Conservation (phyloP, 164 flowering plant species). For the Akebia trifoliata region DNA sequence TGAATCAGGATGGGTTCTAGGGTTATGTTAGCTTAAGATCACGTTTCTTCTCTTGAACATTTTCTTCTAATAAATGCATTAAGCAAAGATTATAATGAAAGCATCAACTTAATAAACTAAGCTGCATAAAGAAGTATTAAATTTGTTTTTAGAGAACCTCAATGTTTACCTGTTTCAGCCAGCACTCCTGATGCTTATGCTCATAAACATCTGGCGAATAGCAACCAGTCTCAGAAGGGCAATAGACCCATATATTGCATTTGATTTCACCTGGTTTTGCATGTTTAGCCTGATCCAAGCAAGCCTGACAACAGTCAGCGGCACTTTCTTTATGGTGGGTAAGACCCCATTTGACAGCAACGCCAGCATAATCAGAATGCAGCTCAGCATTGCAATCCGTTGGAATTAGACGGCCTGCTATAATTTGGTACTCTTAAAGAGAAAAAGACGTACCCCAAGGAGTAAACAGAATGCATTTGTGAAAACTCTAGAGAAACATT, state of each 20-base stretch:
- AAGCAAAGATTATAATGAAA: too few species aligned
- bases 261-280: constrained; percentile 74
- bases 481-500: too few species aligned
- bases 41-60: too few species aligned
- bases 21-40: too few species aligned
- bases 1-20: too few species aligned
- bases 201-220: constrained; percentile 91
- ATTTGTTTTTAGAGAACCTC: background rate
- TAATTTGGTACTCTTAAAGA: constrained; percentile 50
- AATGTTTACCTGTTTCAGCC: constrained; percentile 84
- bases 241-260: constrained; percentile 98
- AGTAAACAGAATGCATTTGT: too few species aligned
- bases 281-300: constrained; percentile 83
- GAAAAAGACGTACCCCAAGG: too few species aligned
- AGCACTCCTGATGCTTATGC: constrained; percentile 86
- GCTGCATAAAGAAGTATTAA: background rate
- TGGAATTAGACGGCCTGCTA: constrained; percentile 80
- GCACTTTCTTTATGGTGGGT: constrained; percentile 94
- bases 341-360: constrained; percentile 95
- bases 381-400: constrained; percentile 77
- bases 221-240: constrained; percentile 87
- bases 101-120: constrained; percentile 1
- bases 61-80: too few species aligned
- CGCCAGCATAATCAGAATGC: constrained; percentile 91
- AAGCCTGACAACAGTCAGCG: constrained; percentile 96